Evolutionary conservation across 1,284 basidiomycete species (phyloP).

Genomic region (Volvariella volvacea): DNA sequence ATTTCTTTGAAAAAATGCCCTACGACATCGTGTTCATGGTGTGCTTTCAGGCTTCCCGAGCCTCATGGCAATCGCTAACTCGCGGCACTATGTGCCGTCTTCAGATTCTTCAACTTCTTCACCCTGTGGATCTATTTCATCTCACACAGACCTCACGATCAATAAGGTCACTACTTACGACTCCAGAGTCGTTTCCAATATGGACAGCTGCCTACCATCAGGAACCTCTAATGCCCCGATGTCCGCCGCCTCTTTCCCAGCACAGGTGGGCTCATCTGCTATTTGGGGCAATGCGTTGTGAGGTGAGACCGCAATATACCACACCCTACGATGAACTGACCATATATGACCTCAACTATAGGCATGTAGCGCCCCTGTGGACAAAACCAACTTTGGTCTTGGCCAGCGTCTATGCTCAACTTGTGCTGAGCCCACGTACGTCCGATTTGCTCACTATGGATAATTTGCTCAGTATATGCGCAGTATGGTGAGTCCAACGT

Average conservation of each 20-base stretch:
- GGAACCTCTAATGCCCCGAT: conserved; percentile 1
- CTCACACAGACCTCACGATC: conserved; percentile 1
- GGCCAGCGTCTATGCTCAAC: not conserved
- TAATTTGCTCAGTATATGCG: not conserved
- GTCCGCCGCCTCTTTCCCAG: conserved; percentile 1
- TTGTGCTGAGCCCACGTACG: not conserved
- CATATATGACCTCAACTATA: not conserved
- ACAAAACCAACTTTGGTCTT: not conserved
- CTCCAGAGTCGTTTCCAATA: not conserved
- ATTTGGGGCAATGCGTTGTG: conserved; percentile 7
- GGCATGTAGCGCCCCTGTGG: not conserved
- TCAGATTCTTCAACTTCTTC: conserved; percentile 4
- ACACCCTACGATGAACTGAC: not conserved
- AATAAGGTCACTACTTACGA: not conserved
- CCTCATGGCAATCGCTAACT: not conserved
- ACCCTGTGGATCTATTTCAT: conserved; percentile 7
- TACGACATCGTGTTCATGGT: conserved; percentile 8
- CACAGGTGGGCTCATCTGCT: conserved; percentile 7
- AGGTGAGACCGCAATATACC: conserved; percentile 1
- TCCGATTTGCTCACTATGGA: not conserved
- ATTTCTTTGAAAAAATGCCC: conserved; percentile 1
- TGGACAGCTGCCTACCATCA: conserved; percentile 1
- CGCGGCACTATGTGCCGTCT: not conserved
- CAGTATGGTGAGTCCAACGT: too few species aligned
- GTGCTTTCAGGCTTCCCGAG: not conserved